These are phyloP conservation scores for Peronosclerospora sorghi DNA, from an alignment of 352 stramenopile genomes.

Conservation along the genomic window DNA sequence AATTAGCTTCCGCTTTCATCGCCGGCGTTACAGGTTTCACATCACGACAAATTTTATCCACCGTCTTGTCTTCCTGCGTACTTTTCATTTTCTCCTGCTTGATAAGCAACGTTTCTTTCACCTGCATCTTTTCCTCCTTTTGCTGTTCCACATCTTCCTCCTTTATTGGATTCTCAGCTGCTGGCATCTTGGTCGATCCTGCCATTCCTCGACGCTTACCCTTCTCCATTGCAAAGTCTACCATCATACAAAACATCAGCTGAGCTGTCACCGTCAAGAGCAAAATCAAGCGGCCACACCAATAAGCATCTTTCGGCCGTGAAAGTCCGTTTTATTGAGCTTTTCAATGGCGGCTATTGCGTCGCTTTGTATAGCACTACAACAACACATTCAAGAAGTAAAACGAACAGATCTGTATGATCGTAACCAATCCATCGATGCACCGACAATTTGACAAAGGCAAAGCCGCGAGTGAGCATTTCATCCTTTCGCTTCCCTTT, in stretches of 20 bases:
- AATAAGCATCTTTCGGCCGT: constrained; percentile 70
- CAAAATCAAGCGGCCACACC: constrained; percentile 29
- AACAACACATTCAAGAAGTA: constrained; percentile 1
- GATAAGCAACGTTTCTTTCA: constrained; percentile 6
- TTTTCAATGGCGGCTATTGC: constrained; percentile 60
- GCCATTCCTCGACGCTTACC: constrained; percentile 23
- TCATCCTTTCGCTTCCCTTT: constrained; percentile 79
- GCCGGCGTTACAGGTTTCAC: constrained; percentile 15
- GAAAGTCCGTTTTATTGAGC: constrained; percentile 63
- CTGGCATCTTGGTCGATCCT: constrained; percentile 5
- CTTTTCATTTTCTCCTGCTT: constrained; percentile 9
- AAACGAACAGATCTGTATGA: too few species aligned
- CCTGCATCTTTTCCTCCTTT: constrained; percentile 10
- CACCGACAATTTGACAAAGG: constrained; percentile 81
- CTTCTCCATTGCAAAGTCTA: constrained; percentile 73
- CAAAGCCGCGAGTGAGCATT: constrained; percentile 72
- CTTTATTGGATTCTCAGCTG: constrained; percentile 3
- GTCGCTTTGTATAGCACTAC: constrained; percentile 62
- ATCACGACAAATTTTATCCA: constrained; percentile 18
- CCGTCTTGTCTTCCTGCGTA: constrained; percentile 14
- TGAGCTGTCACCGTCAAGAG: not conserved
- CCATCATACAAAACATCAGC: not conserved
- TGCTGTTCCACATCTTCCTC: constrained; percentile 9
- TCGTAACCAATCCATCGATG: not conserved
- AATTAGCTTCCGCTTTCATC: constrained; percentile 7